Evolutionary conservation across 2,329 filamentous ascomycete genomes (phyloP).

Genomic region (Pestalotiopsis sp.): DNA sequence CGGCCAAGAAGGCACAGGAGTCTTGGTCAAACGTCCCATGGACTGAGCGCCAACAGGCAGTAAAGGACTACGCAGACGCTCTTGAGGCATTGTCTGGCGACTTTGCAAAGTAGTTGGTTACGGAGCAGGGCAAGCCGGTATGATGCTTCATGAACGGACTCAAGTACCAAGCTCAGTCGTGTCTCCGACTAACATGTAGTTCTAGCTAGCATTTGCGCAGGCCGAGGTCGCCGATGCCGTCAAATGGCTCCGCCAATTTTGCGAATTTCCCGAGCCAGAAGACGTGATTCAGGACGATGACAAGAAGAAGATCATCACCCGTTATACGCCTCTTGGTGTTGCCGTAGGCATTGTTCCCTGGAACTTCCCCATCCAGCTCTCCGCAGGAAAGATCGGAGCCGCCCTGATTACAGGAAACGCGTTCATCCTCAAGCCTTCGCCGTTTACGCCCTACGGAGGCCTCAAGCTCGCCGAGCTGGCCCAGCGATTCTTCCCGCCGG

Average conservation of each 20-base stretch:
- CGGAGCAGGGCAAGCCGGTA: constrained; percentile 22
- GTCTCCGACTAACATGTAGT: not conserved
- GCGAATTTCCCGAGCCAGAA: constrained; percentile 33
- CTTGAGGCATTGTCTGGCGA: constrained; percentile 17
- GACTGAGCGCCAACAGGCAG: constrained; percentile 29
- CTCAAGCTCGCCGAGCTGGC: constrained; percentile 56
- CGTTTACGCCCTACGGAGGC: constrained; percentile 54
- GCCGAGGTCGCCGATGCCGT: constrained; percentile 14
- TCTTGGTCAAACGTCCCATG: constrained; percentile 43
- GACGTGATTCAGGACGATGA: constrained; percentile 46
- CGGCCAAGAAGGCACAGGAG: constrained; percentile 48
- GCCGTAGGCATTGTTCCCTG: constrained; percentile 61
- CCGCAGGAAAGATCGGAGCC: constrained; percentile 52
- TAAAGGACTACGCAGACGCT: constrained; percentile 23
- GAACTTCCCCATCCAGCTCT: constrained; percentile 57
- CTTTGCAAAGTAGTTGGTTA: constrained; percentile 18
- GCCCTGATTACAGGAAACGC: constrained; percentile 56
- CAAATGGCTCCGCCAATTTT: not conserved
- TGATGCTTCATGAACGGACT: not conserved
- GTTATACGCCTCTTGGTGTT: constrained; percentile 50
- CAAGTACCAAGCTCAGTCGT: too few relatives aligned
- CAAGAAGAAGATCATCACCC: constrained; percentile 41
- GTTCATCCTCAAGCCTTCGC: constrained; percentile 61
- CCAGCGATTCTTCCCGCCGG: constrained; percentile 51
- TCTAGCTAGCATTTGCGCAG: constrained; percentile 26